A percentile compares a stretch with the other conserved stretches of the same genome.
These are phyloP conservation scores for Chlorophyllum brunneum DNA, from an alignment of 768 basidiomycete genomes.

Conservation along the genomic window DNA sequence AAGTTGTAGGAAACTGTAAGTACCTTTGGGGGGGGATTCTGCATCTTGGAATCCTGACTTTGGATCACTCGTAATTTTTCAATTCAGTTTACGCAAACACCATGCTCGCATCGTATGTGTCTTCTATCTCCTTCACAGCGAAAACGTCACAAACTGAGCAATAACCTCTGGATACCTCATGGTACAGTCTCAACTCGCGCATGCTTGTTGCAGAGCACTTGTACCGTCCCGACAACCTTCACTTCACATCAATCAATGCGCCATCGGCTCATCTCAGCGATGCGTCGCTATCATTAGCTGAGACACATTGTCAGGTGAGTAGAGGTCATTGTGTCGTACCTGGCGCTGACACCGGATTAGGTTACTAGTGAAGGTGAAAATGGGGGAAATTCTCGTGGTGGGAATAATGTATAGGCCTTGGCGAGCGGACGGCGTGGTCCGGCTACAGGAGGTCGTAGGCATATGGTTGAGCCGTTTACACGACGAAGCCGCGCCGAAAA, in stretches of 20 bases:
- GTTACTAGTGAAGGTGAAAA: too few species aligned
- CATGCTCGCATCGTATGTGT: conserved; percentile 4
- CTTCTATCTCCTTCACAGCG: too few species aligned
- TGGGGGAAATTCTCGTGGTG: too few species aligned
- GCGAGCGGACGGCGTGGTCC: too few species aligned
- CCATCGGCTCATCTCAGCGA: neutral
- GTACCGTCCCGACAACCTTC: neutral
- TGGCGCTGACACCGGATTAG: too few species aligned
- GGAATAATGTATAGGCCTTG: too few species aligned
- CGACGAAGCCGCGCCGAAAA: too few species aligned
- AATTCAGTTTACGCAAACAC: conserved; percentile 6
- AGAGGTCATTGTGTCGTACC: neutral
- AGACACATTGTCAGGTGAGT: neutral
- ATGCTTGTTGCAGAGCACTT: neutral
- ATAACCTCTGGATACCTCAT: neutral
- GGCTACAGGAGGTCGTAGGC: too few species aligned
- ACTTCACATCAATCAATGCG: neutral
- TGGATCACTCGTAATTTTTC: neutral
- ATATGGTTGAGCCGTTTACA: too few species aligned
- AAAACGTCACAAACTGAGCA: too few species aligned
- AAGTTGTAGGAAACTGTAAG: conserved; percentile 7
- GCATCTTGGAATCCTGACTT: too few species aligned
- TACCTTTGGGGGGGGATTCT: too few species aligned
- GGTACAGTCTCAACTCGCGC: conserved; percentile 2
- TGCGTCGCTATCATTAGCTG: neutral